Conservation (phyloP, 2,329 filamentous ascomycete genomes). For the Fusarium sp. region DNA sequence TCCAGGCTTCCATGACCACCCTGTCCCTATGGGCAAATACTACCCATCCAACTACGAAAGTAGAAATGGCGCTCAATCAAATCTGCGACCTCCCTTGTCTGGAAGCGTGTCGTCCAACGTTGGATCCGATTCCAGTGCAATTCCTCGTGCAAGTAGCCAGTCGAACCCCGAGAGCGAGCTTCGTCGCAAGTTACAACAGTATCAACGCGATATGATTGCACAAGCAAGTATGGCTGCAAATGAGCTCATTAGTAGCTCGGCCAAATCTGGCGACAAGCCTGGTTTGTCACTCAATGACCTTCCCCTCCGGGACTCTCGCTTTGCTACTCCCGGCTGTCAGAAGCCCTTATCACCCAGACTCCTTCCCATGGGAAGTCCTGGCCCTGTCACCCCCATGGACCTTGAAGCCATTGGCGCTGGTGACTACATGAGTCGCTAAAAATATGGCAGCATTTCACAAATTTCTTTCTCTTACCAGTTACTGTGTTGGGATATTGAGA, state of each 20-base stretch:
- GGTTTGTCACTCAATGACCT: conserved; percentile 49
- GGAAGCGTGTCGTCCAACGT: conserved; percentile 45
- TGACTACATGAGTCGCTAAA: conserved; percentile 47
- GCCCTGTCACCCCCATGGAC: conserved; percentile 70
- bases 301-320: conserved; percentile 51
- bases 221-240: conserved; percentile 64
- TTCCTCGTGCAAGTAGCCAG: conserved; percentile 24
- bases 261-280: conserved; percentile 38
- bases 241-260: conserved; percentile 50
- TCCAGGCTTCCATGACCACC: conserved; percentile 57
- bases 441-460: background rate
- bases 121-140: conserved; percentile 51
- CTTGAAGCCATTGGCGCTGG: conserved; percentile 54
- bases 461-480: background rate
- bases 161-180: conserved; percentile 53
- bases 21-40: conserved; percentile 69
- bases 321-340: conserved; percentile 50
- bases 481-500: background rate
- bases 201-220: conserved; percentile 69
- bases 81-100: conserved; percentile 38
- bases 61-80: conserved; percentile 42
- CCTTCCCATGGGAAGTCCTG: conserved; percentile 65
- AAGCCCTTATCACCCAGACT: conserved; percentile 63
- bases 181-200: conserved; percentile 64
- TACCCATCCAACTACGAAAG: conserved; percentile 70